Evolutionary conservation across 805 yeast genomes (phyloP).

Genomic region (Nakazawaea pomicola): DNA sequence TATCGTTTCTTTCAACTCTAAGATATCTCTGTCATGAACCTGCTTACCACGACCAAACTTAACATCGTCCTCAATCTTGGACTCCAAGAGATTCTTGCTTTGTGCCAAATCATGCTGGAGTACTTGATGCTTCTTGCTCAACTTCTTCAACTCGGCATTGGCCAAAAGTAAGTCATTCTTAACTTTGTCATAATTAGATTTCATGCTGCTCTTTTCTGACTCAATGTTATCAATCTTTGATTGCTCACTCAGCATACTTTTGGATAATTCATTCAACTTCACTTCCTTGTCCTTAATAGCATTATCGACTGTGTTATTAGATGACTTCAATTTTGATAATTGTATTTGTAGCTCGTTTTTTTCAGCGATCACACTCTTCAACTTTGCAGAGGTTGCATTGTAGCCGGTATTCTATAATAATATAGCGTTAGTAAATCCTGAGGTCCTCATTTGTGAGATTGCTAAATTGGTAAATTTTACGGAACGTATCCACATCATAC

Average conservation of each 20-base stretch:
- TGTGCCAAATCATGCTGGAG: conserved; percentile 42
- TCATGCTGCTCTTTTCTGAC: conserved; percentile 11
- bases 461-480: conserved; percentile 11
- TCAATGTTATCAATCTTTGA: conserved; percentile 16
- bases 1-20: conserved; percentile 27
- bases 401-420: conserved; percentile 18
- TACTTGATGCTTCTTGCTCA: conserved; percentile 27
- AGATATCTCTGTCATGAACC: conserved; percentile 34
- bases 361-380: conserved; percentile 36
- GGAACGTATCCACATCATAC: conserved; percentile 14
- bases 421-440: conserved; percentile 6
- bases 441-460: too few species aligned
- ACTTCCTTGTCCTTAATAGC: conserved; percentile 30
- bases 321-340: conserved; percentile 31
- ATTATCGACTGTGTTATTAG: conserved; percentile 29
- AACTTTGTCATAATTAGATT: conserved; percentile 14
- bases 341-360: conserved; percentile 37
- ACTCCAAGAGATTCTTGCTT: conserved; percentile 35
- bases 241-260: conserved; percentile 21
- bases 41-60: conserved; percentile 41
- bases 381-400: conserved; percentile 28
- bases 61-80: conserved; percentile 36
- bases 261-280: conserved; percentile 26
- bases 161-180: conserved; percentile 21
- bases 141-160: conserved; percentile 20